Evolutionary conservation across 352 stramenopile species (phyloP).

Genomic region (Aphanomyces stellatus): DNA sequence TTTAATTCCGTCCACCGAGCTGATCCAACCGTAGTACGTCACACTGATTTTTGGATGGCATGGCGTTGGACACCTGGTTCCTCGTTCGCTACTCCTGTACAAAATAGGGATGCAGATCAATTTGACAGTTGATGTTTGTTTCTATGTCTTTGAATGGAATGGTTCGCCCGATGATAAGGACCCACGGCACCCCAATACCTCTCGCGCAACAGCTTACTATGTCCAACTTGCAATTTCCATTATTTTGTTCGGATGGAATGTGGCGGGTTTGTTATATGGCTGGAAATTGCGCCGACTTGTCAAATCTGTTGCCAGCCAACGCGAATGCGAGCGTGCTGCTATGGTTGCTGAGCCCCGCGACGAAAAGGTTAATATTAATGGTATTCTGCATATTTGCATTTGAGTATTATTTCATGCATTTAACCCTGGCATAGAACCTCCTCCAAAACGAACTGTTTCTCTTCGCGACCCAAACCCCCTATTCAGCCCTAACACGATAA

Average conservation of each 20-base stretch:
- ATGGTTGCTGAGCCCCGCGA: conserved; percentile 45
- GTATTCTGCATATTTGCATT: conserved; percentile 16
- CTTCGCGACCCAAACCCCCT: conserved; percentile 20
- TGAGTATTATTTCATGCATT: too few relatives aligned
- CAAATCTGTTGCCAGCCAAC: conserved; percentile 72
- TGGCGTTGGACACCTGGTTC: conserved; percentile 78
- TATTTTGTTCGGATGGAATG: conserved; percentile 65
- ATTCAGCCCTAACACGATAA: conserved; percentile 72
- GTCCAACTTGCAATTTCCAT: conserved; percentile 85
- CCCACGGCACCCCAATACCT: conserved; percentile 37
- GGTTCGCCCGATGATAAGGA: conserved; percentile 21
- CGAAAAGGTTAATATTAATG: not conserved
- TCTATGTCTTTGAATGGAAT: conserved; percentile 83
- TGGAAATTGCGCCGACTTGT: conserved; percentile 84
- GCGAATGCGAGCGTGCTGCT: conserved; percentile 67
- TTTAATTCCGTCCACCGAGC: not conserved
- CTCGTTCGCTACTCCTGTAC: conserved; percentile 80
- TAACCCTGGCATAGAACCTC: conserved; percentile 1
- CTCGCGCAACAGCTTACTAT: conserved; percentile 62
- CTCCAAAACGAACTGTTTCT: conserved; percentile 11
- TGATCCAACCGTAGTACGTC: conserved; percentile 39
- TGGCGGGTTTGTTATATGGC: conserved; percentile 69
- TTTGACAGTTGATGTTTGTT: conserved; percentile 75
- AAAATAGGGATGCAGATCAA: conserved; percentile 86
- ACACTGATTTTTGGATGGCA: conserved; percentile 84